Evolutionary conservation across 1,284 basidiomycete genomes (phyloP).

Genomic region (Marasmius tenuissimus): DNA sequence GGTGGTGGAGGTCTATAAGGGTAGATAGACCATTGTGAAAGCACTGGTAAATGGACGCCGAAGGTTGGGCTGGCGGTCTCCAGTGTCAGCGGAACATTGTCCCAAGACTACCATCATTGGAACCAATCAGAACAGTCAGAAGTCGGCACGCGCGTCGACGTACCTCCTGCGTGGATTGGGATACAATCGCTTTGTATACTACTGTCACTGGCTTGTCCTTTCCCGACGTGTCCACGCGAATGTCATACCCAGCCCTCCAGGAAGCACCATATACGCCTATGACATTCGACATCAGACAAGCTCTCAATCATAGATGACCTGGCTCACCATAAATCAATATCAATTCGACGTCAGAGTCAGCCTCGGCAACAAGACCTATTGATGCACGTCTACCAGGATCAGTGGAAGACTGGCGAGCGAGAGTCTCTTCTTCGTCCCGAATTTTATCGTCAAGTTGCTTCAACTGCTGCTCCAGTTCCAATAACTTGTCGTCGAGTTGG

Average conservation of each 20-base stretch:
- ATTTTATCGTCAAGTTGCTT: conserved; percentile 2
- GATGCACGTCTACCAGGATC: conserved; percentile 24
- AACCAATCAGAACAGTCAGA: background rate
- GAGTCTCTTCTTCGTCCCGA: background rate
- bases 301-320: background rate
- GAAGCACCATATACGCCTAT: conserved; percentile 28
- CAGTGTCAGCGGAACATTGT: conserved; percentile 25
- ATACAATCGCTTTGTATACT: conserved; percentile 32
- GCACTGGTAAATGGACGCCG: background rate
- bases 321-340: conserved; percentile 33
- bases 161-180: conserved; percentile 32
- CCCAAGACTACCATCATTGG: conserved; percentile 18
- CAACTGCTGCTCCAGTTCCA: conserved; percentile 5
- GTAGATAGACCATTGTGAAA: background rate
- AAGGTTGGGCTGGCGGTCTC: conserved; percentile 25
- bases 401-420: background rate
- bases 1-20: background rate
- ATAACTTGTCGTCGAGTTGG: conserved; percentile 28
- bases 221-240: conserved; percentile 31
- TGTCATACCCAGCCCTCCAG: conserved; percentile 32
- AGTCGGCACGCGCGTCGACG: background rate
- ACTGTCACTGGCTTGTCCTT: conserved; percentile 28
- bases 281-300: background rate
- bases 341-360: conserved; percentile 33
- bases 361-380: conserved; percentile 32